Base-by-base conservation (phyloP, 768 basidiomycete genomes). In the Mycena vulgaris region DNA sequence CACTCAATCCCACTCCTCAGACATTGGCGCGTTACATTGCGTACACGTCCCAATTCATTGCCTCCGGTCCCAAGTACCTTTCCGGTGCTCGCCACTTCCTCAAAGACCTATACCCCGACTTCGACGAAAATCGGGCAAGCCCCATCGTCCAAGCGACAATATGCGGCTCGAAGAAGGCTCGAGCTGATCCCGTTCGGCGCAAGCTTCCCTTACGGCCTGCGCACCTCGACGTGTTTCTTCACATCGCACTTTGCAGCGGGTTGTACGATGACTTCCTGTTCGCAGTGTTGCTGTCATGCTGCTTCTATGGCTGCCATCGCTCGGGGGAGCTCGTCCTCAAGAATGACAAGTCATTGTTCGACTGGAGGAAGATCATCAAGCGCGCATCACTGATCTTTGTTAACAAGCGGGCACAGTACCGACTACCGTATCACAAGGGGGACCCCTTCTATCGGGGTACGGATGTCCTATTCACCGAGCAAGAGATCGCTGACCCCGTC, bases 241-340 rank as follows among this genome's bases (percentile, higher is more conserved):
- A 74, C 19, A 35, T 60, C 5, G 70, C 67, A 1, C 19, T 35
- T 7, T 17, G 37, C 17, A 63, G 53, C 17, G 33, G 48, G 5
- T 27, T 51, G 4, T 78, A 74, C 53, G 77, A 78, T 51, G 71
- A 77, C 62, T 66, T 77, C 30, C 66, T 79, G 3, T 79, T 80
- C 55, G 60, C 60, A 17, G 71, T 67, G 2, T 55, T 80, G 1
- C 63, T 79, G 1, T 68, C 75, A 3, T 79, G 76, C 39, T 57
- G 62, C n/a, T 80, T 80, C 52, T 79, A 79, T 64, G 76, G 64
- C 9, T 80, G 79, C 48, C 79, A 80, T 69, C 62, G 75, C 25
- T 61, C 65, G 8, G 75, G 79, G 0, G 76, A 77, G 37, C 74
- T 78, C 5, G 53, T 77, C 21, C 35, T 72, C 45, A 72, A 68